Evolutionary conservation across 495 filamentous ascomycete genomes (phyloP).

Genomic region (Hyaloscypha finlandica): DNA sequence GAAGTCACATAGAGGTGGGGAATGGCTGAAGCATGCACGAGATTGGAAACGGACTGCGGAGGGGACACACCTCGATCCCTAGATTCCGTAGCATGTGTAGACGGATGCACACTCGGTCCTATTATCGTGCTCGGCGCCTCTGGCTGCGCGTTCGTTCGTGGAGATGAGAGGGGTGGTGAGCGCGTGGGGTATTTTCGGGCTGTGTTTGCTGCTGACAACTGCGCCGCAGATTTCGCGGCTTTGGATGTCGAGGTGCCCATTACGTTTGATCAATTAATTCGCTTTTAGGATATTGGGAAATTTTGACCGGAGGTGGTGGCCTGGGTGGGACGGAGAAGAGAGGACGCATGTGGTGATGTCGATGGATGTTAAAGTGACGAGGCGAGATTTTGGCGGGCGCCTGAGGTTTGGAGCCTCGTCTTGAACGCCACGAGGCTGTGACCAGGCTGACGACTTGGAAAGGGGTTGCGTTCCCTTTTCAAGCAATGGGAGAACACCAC

Average conservation of each 20-base stretch:
- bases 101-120: conserved; percentile 39
- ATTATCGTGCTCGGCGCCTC: conserved; percentile 4
- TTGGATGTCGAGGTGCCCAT: conserved; percentile 71
- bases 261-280: background rate
- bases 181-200: conserved; percentile 35
- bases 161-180: conserved; percentile 30
- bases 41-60: too few relatives aligned
- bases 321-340: background rate
- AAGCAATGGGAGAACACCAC: too few relatives aligned
- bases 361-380: background rate
- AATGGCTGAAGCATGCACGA: too few relatives aligned
- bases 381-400: background rate
- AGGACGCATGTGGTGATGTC: conserved; percentile 2
- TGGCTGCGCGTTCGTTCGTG: conserved; percentile 21
- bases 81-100: background rate
- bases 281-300: background rate
- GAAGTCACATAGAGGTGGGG: too few relatives aligned
- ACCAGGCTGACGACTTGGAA: too few relatives aligned
- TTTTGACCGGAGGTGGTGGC: background rate
- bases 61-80: background rate
- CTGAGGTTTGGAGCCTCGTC: conserved; percentile 1
- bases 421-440: background rate
- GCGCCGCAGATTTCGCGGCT: conserved; percentile 41
- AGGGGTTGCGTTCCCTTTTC: too few relatives aligned
- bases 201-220: conserved; percentile 40